Evolutionary conservation across 208 protist genomes (phyloP), one percentile per base, ranked within the genome.

Genomic region (Acanthamoeba healyi): DNA sequence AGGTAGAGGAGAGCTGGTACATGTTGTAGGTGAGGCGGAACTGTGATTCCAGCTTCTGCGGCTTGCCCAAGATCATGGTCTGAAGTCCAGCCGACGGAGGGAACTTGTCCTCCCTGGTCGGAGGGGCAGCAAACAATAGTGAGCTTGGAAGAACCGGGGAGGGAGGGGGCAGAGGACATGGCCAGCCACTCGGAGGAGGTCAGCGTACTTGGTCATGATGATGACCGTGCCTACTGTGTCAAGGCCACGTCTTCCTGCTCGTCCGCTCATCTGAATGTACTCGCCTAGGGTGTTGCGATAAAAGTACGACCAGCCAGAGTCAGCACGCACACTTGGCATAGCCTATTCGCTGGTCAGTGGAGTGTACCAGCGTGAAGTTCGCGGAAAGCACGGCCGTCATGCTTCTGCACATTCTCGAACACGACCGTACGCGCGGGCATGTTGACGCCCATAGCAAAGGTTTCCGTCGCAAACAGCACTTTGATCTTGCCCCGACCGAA

Each of bases 381-480:
- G 65, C 98, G 61, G 19, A 96, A 96, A 0, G 70, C 82, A 14
- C 34, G 94, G 36, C 97, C 97, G 93, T 97, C 97, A 49, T 95
- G 95, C 67, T 98, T 98, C 70, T 93, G 70, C 24, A 95, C 70
- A 12, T 40, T 46, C 17, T 90, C 91, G 67, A 98, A 99, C 1
- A 99, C 95, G 0, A 99, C 98, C 17, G 96, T 96, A 15, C 96
- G 89, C 3, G 98, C 97, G 29, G 98, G 98, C 96, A 98, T 98
- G 93, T 99, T 99, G 0, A 99, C 97, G 54, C 98, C 98, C 96
- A 99, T 98, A 14, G 98, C 98, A 95, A 99, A 99, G 15, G 98
- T 99, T 87, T 98, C 98, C 15, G 98, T 99, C 2, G 98, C 98
- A 79, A 98, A 98, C 14, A 99, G 90, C 14, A 99, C 95, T 32